These are phyloP conservation scores for Nakazawaea anatomiae DNA, from an alignment of 805 yeast species.

Conservation along the genomic window DNA sequence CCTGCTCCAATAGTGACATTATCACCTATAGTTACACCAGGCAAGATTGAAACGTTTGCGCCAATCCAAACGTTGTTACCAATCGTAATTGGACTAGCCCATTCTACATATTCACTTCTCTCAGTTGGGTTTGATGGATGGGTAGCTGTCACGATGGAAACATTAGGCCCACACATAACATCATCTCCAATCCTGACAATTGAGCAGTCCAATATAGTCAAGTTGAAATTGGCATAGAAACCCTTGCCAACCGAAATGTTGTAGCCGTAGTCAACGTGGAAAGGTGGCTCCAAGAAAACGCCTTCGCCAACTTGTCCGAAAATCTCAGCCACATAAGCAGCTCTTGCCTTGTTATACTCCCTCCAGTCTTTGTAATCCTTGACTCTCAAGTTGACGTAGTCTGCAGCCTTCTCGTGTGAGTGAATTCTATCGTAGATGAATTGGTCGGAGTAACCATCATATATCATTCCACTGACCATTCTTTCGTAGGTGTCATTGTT, in stretches of 20 bases:
- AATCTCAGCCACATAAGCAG: conserved; percentile 28
- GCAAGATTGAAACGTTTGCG: conserved; percentile 44
- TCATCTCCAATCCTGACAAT: conserved; percentile 55
- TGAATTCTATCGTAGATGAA: conserved; percentile 24
- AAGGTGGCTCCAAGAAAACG: conserved; percentile 50
- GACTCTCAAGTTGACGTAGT: conserved; percentile 28
- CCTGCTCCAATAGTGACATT: conserved; percentile 64
- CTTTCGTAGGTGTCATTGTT: conserved; percentile 39
- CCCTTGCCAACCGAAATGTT: conserved; percentile 51
- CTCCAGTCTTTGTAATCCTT: conserved; percentile 25
- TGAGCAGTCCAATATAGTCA: conserved; percentile 52
- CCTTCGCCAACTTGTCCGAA: conserved; percentile 43
- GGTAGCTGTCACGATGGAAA: conserved; percentile 52
- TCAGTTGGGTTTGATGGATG: conserved; percentile 51
- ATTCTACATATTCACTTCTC: conserved; percentile 42
- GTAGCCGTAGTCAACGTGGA: conserved; percentile 60
- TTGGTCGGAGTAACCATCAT: conserved; percentile 15
- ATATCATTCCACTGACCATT: conserved; percentile 43
- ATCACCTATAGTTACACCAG: conserved; percentile 64
- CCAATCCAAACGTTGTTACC: conserved; percentile 72
- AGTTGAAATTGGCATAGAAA: conserved; percentile 56
- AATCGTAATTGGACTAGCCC: conserved; percentile 49
- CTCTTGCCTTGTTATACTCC: conserved; percentile 30
- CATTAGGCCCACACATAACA: conserved; percentile 60
- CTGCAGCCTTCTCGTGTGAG: conserved; percentile 30